phyloP scores from a whole-genome alignment of 768 basidiomycete genomes.

The Suillus lakei region DNA sequence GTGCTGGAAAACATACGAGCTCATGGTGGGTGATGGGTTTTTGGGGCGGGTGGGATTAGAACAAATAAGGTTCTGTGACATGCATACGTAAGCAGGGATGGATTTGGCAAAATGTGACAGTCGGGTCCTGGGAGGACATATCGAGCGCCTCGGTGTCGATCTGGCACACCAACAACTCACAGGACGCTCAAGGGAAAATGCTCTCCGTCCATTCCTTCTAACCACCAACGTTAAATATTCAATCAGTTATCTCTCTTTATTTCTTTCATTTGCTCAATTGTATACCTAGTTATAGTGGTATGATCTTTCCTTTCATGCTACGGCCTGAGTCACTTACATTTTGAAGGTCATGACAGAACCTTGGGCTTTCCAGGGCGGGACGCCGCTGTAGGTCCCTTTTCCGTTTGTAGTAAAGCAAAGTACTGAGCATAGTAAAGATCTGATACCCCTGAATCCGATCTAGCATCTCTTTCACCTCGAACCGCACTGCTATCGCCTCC shows the following conservation, averaged over 20 bases:
- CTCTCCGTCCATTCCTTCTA: not conserved
- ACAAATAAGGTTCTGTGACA: conserved; percentile 38
- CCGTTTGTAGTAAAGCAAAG: not conserved
- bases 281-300: not conserved
- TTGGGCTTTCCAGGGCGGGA: conserved; percentile 22
- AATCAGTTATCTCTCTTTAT: conserved; percentile 5
- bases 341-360: conserved; percentile 29
- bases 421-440: conserved; percentile 17
- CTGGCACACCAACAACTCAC: conserved; percentile 9
- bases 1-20: conserved; percentile 17
- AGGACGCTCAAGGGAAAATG: conserved; percentile 6
- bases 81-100: conserved; percentile 18
- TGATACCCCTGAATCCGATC: conserved; percentile 30
- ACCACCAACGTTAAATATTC: conserved; percentile 4
- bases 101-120: conserved; percentile 14
- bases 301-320: not conserved
- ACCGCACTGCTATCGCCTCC: conserved; percentile 33
- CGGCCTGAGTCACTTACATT: not conserved
- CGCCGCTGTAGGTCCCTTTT: conserved; percentile 24
- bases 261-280: conserved; percentile 1
- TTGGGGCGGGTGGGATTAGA: conserved; percentile 22
- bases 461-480: conserved; percentile 32
- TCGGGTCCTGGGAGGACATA: not conserved
- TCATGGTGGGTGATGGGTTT: conserved; percentile 30
- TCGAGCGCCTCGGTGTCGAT: conserved; percentile 18